Evolutionary conservation across 257 asterid species (phyloP).

Genomic region (Solanum chmielewskii): DNA sequence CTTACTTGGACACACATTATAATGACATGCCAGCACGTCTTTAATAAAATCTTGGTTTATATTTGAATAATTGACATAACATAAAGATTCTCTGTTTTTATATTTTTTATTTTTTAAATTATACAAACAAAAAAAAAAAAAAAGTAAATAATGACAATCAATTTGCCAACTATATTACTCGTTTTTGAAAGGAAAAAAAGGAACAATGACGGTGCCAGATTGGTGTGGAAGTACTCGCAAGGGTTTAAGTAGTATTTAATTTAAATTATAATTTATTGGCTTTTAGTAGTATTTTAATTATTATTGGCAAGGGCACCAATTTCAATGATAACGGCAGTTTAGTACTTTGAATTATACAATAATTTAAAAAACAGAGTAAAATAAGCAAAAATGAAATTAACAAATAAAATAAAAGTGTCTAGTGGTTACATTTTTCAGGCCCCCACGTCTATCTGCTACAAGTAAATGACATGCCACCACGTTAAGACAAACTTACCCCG

Average conservation of each 20-base stretch:
- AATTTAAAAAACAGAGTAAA: not conserved
- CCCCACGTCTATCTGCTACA: not conserved
- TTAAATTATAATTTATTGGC: not conserved
- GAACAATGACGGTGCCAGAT: not conserved
- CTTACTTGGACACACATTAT: not conserved
- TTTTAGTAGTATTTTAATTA: not conserved
- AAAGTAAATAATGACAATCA: not conserved
- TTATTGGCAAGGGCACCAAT: not conserved
- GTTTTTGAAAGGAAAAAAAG: not conserved
- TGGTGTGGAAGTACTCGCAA: not conserved
- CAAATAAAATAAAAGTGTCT: not conserved
- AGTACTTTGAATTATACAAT: not conserved
- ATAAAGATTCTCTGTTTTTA: not conserved
- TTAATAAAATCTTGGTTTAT: not conserved
- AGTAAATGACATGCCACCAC: conserved; percentile 1
- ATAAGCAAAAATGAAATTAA: too few relatives aligned
- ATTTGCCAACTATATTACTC: not conserved
- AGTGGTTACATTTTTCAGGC: not conserved
- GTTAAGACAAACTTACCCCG: not conserved
- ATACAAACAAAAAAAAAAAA: not conserved
- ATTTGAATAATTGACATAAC: not conserved
- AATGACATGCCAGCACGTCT: not conserved
- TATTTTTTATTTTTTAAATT: not conserved
- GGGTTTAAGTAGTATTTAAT: not conserved
- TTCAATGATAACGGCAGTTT: not conserved